These are phyloP conservation scores for Starmerella stigmatis DNA, from an alignment of 805 yeast genomes.

Conservation along the genomic window DNA sequence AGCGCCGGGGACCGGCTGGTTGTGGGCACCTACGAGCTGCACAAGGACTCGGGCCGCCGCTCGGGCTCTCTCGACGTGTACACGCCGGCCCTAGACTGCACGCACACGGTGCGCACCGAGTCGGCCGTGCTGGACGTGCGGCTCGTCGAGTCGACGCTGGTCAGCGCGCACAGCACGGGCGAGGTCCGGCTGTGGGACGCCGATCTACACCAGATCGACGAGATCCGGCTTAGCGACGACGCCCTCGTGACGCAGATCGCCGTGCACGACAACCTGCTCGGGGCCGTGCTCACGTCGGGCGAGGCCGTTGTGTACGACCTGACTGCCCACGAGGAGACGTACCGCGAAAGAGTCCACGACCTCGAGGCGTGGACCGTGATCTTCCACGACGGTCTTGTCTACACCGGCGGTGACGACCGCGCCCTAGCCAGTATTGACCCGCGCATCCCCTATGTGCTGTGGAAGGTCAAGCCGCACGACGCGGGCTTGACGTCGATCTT, in stretches of 20 bases:
- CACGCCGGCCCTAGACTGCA: slow-evolving; percentile 19
- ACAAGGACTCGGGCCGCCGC: slow-evolving; percentile 46
- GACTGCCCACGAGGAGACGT: neutral
- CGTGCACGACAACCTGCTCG: slow-evolving; percentile 29
- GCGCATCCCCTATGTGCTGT: slow-evolving; percentile 30
- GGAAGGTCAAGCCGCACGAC: slow-evolving; percentile 50
- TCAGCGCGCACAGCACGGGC: slow-evolving; percentile 73
- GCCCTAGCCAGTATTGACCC: slow-evolving; percentile 63
- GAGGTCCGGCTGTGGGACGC: slow-evolving; percentile 53
- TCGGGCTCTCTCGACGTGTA: slow-evolving; percentile 52
- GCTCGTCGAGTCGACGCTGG: slow-evolving; percentile 34
- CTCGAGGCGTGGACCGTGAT: slow-evolving; percentile 86
- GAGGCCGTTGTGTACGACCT: slow-evolving; percentile 37
- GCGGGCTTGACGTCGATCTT: slow-evolving; percentile 88
- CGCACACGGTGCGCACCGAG: slow-evolving; percentile 21
- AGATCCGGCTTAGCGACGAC: slow-evolving; percentile 39
- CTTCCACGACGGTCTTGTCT: slow-evolving; percentile 44
- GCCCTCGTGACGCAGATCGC: slow-evolving; percentile 47
- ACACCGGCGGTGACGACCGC: slow-evolving; percentile 83
- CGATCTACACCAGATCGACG: slow-evolving; percentile 23
- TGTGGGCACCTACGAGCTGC: slow-evolving; percentile 73
- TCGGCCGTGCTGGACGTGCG: slow-evolving; percentile 67
- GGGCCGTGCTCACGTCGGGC: slow-evolving; percentile 64
- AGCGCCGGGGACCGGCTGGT: slow-evolving; percentile 37
- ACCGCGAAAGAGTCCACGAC: slow-evolving; percentile 39